Conservation (phyloP, 192 early-diverging fungal genomes). For the Umbelopsis sp. region DNA sequence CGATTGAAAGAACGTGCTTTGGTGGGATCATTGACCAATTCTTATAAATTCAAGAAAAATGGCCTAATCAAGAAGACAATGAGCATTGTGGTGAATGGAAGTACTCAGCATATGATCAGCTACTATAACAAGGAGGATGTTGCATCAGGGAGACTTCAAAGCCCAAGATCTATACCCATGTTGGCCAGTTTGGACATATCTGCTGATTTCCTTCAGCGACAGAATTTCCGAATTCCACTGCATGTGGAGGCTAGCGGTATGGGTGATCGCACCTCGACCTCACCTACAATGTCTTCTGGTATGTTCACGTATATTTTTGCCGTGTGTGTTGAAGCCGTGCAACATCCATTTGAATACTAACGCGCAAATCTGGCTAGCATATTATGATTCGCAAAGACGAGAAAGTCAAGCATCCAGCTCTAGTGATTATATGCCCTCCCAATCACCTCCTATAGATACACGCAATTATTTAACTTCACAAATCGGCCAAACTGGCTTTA, state of each 20-base stretch:
- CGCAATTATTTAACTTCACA: neutral
- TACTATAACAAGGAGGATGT: constrained; percentile 65
- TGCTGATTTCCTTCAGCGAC: constrained; percentile 55
- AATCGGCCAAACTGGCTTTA: neutral
- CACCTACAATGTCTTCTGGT: constrained; percentile 1
- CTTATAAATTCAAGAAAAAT: constrained; percentile 57
- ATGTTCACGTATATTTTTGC: neutral
- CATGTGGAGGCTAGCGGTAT: constrained; percentile 16
- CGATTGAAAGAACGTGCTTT: constrained; percentile 59
- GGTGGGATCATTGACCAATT: constrained; percentile 57
- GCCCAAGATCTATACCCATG: constrained; percentile 49
- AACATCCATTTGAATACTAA: neutral
- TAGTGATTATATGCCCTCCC: neutral
- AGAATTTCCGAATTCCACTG: constrained; percentile 54
- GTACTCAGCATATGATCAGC: constrained; percentile 55
- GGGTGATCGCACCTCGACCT: constrained; percentile 1
- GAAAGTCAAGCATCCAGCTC: constrained; percentile 10
- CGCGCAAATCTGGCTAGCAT: neutral
- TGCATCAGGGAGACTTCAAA: constrained; percentile 45
- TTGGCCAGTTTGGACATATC: constrained; percentile 52
- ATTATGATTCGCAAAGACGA: constrained; percentile 12
- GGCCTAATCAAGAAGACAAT: constrained; percentile 82
- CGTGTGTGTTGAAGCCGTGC: neutral
- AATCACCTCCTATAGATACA: constrained; percentile 7
- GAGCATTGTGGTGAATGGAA: constrained; percentile 69